Conservation (phyloP, 2,329 filamentous ascomycete species). For the Dactylonectria estremocensis region DNA sequence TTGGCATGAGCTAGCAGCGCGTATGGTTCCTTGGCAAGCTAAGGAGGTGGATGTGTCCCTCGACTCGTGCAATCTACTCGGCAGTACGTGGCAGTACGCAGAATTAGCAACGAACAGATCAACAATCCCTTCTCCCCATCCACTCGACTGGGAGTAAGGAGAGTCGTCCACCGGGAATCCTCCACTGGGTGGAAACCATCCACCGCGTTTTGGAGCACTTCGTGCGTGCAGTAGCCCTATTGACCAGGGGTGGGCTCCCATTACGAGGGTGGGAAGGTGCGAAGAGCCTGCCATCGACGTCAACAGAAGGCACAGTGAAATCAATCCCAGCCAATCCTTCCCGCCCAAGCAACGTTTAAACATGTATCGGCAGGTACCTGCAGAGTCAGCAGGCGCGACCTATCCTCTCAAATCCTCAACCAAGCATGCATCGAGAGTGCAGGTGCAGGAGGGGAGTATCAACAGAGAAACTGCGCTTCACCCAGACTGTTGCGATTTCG, state of each 20-base stretch:
- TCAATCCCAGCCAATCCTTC: slow-evolving; percentile 3
- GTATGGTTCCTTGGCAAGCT: slow-evolving; percentile 1
- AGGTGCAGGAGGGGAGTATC: too few species aligned
- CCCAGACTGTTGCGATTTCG: too few species aligned
- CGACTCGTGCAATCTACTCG: neutral
- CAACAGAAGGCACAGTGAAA: neutral
- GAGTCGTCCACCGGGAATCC: neutral
- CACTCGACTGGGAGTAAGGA: too few species aligned
- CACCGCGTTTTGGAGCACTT: neutral
- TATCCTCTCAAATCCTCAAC: too few species aligned
- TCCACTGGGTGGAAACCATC: neutral
- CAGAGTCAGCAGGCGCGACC: neutral
- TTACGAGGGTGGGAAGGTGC: neutral
- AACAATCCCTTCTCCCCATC: too few species aligned
- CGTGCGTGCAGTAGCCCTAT: neutral
- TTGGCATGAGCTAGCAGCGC: neutral
- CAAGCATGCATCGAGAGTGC: too few species aligned
- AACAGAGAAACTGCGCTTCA: too few species aligned
- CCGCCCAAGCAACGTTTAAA: neutral
- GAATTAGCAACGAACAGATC: too few species aligned
- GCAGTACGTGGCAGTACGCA: too few species aligned
- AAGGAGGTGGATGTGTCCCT: neutral
- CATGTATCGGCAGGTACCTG: neutral
- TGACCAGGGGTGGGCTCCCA: slow-evolving; percentile 1
- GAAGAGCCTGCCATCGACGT: neutral